phyloP scores from a whole-genome alignment of 2,329 filamentous ascomycete species.

The Exutisphaerella laricina region DNA sequence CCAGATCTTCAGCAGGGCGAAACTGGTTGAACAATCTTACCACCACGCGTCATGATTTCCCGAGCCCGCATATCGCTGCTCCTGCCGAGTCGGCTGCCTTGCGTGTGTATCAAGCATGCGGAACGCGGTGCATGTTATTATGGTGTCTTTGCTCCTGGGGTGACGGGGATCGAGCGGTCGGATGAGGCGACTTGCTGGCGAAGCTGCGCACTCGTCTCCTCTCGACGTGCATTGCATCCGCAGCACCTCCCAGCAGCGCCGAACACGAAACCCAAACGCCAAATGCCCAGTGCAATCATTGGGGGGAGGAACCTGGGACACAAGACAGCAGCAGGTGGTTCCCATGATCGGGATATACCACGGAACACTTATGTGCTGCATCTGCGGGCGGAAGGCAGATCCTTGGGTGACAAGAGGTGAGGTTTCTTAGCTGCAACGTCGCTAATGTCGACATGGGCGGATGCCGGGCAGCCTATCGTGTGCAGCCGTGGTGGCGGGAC shows the following conservation, averaged over 20 bases:
- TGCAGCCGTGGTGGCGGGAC: not conserved
- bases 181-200: not conserved
- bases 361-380: not conserved
- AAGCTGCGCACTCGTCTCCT: not conserved
- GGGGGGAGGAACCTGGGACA: not conserved
- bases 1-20: not conserved
- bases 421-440: no score
- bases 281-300: not conserved
- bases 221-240: constrained; percentile 1
- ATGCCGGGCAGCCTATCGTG: no score
- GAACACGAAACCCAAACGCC: not conserved
- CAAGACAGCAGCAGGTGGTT: not conserved
- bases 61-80: not conserved
- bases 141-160: no score
- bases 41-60: not conserved
- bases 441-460: no score
- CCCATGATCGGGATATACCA: constrained; percentile 4
- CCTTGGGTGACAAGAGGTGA: not conserved
- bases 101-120: no score
- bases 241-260: not conserved
- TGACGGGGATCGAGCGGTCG: no score
- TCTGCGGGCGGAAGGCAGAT: not conserved
- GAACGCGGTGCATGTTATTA: no score
- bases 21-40: not conserved
- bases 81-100: not conserved